These are phyloP conservation scores for Bisporella sp. DNA, from an alignment of 2,329 filamentous ascomycete species.

Conservation along the genomic window DNA sequence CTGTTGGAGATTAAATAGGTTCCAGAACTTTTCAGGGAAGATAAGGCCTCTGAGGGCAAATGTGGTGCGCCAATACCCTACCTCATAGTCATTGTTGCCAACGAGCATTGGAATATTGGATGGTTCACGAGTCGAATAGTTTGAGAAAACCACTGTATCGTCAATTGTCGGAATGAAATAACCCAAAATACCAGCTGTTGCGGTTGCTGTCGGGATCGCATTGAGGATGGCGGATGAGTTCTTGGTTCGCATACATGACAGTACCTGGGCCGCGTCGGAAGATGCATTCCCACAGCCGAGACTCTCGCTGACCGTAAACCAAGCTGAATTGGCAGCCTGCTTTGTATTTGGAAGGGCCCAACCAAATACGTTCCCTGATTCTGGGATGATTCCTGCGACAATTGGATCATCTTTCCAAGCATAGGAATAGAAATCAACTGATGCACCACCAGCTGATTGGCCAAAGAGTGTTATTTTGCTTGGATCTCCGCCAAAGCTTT, in stretches of 20 bases:
- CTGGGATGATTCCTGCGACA: conserved; percentile 14
- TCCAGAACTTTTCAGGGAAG: conserved; percentile 19
- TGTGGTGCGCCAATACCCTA: conserved; percentile 22
- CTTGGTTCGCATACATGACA: conserved; percentile 23
- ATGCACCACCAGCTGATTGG: conserved; percentile 49
- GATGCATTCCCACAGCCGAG: conserved; percentile 24
- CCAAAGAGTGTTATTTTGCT: conserved; percentile 46
- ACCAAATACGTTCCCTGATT: conserved; percentile 19
- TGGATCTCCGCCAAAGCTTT: conserved; percentile 49
- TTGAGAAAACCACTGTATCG: conserved; percentile 20
- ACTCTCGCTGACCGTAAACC: conserved; percentile 18
- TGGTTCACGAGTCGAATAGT: conserved; percentile 16
- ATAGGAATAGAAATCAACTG: conserved; percentile 28
- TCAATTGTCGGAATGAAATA: conserved; percentile 23
- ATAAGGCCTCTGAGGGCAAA: conserved; percentile 14
- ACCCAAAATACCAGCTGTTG: conserved; percentile 9
- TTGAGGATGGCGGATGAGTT: conserved; percentile 12
- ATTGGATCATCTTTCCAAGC: conserved; percentile 19
- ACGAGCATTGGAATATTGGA: conserved; percentile 23
- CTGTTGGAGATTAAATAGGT: conserved; percentile 20
- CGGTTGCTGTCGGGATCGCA: conserved; percentile 1
- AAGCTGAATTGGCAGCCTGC: conserved; percentile 11
- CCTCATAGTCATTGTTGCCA: conserved; percentile 29
- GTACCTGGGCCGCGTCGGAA: conserved; percentile 4
- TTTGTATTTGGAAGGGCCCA: conserved; percentile 17